Evolutionary conservation across 2,329 filamentous ascomycete species (phyloP), one percentile per base, ranked within the genome.

Genomic region (Beauveria sp.): DNA sequence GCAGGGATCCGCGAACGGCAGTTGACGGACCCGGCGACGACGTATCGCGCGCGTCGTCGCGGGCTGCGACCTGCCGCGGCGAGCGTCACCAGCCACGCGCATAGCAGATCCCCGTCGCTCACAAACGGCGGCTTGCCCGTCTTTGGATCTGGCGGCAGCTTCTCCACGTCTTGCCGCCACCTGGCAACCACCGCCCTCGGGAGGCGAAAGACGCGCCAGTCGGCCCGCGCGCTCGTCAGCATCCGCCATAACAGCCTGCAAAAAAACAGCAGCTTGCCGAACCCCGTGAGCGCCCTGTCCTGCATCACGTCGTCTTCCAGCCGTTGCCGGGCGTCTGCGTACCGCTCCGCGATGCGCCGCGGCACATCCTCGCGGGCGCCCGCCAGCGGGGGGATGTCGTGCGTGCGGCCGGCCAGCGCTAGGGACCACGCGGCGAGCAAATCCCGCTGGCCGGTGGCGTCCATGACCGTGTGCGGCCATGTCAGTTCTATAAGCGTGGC

Each of bases 391-490:
- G 69, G 69, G 0, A 82, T 72, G 45, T 79, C 71, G 10, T 69
- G 67, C 28, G 77, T 75, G 4, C 71, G 68, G 7, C 78, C 79
- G 8, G 72, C 71, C 2, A 83, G 67, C 1, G 79, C 73, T 1
- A 73, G 68, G 1, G 70, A 72, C 80, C 80, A 83, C 8, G 73
- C 76, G 1, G 71, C 65, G 1, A 82, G 64, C 10, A 83, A 69
- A 2, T 71, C 73, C 8, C 68, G 64, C 34, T 70, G 71, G 5
- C 76, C 80, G 64, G 78, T 72, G 3, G 71, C 77, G 65, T 83
- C 80, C 60, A 76, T 73, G 5, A 80, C 65, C 0, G 74, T 75
- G 67, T 83, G 81, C 10, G 77, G 74, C 69, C 73, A 79, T 3
- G 70, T 70, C 1, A 83, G 64, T 1, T 72, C 71, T 3, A 83